Evolutionary conservation across 1,284 basidiomycete species (phyloP).

Genomic region (Cystobasidium pallidum): DNA sequence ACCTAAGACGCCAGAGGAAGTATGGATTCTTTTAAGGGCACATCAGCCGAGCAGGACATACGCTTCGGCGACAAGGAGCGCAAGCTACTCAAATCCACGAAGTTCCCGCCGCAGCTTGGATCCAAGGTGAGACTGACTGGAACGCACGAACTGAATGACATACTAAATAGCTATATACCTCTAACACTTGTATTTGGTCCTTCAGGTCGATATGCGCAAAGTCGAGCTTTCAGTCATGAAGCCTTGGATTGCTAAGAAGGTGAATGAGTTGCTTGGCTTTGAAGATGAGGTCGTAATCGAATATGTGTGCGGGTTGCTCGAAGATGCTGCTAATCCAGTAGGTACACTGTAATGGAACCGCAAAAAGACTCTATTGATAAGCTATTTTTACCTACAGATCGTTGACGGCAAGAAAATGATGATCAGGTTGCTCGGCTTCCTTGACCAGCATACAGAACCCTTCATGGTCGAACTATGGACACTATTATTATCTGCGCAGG

Average conservation of each 20-base stretch:
- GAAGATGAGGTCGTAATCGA: constrained; percentile 98
- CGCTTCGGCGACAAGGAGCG: constrained; percentile 95
- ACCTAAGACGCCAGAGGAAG: background rate
- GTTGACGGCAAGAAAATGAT: constrained; percentile 96
- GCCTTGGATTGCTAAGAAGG: constrained; percentile 91
- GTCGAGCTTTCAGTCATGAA: constrained; percentile 85
- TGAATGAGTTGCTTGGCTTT: constrained; percentile 84
- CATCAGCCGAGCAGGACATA: constrained; percentile 54
- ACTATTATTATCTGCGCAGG: constrained; percentile 85
- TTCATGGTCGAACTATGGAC: constrained; percentile 92
- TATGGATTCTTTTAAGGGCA: constrained; percentile 45
- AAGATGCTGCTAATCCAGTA: constrained; percentile 81
- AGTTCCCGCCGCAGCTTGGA: constrained; percentile 86
- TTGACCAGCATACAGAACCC: constrained; percentile 70
- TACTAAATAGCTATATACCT: background rate
- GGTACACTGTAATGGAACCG: too few species aligned
- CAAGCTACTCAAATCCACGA: constrained; percentile 81
- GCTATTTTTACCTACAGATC: constrained; percentile 60
- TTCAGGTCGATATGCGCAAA: constrained; percentile 88
- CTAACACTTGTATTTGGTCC: background rate
- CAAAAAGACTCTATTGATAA: too few species aligned
- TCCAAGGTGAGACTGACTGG: constrained; percentile 67
- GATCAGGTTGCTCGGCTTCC: constrained; percentile 88
- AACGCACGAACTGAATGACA: too few species aligned
- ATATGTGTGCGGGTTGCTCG: constrained; percentile 89